Percentiles rank a stretch among this genome's conserved stretches.
phyloP scores from a whole-genome alignment of 805 yeast genomes.

The Cyberlindnera veronae region DNA sequence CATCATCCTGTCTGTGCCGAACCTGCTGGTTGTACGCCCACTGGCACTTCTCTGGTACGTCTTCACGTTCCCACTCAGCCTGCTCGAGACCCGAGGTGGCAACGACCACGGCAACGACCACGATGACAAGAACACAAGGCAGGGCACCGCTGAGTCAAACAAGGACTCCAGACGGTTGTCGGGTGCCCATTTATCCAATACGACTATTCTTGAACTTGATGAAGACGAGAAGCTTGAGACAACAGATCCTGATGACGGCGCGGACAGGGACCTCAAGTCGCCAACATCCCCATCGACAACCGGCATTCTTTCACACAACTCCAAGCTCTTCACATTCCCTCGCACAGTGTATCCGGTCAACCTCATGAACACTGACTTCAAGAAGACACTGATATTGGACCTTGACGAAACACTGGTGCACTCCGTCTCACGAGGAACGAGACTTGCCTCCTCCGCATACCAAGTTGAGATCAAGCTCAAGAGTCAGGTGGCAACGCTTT shows the following conservation, averaged over 20 bases:
- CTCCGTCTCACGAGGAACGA: conserved; percentile 64
- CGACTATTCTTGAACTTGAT: conserved; percentile 23
- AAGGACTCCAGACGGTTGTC: conserved; percentile 3
- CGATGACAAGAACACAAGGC: not conserved
- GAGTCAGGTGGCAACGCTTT: conserved; percentile 71
- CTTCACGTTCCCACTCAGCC: conserved; percentile 53
- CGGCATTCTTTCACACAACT: conserved; percentile 11
- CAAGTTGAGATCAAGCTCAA: conserved; percentile 79
- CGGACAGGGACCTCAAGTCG: conserved; percentile 20
- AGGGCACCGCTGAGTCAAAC: conserved; percentile 1
- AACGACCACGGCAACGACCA: conserved; percentile 3
- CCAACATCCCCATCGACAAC: conserved; percentile 25
- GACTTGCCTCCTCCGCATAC: conserved; percentile 43
- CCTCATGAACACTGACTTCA: conserved; percentile 36
- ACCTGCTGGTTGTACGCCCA: conserved; percentile 51
- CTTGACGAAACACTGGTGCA: conserved; percentile 94
- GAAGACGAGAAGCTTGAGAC: conserved; percentile 22
- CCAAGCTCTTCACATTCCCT: conserved; percentile 30
- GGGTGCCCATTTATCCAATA: too few species aligned
- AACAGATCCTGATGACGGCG: conserved; percentile 1
- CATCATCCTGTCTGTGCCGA: conserved; percentile 45
- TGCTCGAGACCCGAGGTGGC: conserved; percentile 30
- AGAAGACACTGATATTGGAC: conserved; percentile 79
- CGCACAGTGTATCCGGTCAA: conserved; percentile 41
- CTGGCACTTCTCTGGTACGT: conserved; percentile 45